Evolutionary conservation across 108 stramenopile species (phyloP).

Genomic region (Cyclotella sp.): DNA sequence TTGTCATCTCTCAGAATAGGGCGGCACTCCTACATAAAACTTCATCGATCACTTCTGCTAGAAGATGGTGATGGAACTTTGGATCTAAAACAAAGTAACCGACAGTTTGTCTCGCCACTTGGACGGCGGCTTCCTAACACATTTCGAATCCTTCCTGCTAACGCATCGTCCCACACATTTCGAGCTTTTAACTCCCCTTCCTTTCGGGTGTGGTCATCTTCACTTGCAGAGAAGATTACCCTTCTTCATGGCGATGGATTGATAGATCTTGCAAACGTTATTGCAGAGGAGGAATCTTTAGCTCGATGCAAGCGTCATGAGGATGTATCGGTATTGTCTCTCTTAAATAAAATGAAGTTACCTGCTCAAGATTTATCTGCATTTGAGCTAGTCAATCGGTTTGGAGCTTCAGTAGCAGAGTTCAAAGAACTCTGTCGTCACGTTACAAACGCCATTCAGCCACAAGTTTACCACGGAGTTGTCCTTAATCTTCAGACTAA

Average conservation of each 20-base stretch:
- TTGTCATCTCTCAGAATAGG: constrained; percentile 39
- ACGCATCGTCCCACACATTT: constrained; percentile 34
- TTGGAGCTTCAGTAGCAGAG: constrained; percentile 40
- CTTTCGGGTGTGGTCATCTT: constrained; percentile 36
- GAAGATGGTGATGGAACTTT: constrained; percentile 29
- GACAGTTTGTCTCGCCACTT: constrained; percentile 24
- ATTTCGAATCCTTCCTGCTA: constrained; percentile 40
- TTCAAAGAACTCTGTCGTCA: constrained; percentile 53
- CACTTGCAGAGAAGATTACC: constrained; percentile 45
- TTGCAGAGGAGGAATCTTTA: constrained; percentile 49
- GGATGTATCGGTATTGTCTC: constrained; percentile 28
- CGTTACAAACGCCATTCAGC: constrained; percentile 23
- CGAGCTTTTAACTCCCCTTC: constrained; percentile 41
- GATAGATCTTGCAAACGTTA: constrained; percentile 54
- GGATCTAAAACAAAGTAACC: constrained; percentile 1
- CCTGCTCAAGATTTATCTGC: background rate
- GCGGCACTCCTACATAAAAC: constrained; percentile 38
- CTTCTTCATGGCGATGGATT: constrained; percentile 40
- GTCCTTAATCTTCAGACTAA: constrained; percentile 36
- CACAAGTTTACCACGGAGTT: constrained; percentile 14
- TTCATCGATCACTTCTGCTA: constrained; percentile 38
- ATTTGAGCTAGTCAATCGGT: constrained; percentile 15
- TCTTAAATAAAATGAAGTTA: constrained; percentile 11
- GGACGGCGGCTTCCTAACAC: constrained; percentile 42
- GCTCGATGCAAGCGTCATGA: constrained; percentile 47